phyloP scores from a whole-genome alignment of 208 protist species.

The Wallacemonas collosoma region DNA sequence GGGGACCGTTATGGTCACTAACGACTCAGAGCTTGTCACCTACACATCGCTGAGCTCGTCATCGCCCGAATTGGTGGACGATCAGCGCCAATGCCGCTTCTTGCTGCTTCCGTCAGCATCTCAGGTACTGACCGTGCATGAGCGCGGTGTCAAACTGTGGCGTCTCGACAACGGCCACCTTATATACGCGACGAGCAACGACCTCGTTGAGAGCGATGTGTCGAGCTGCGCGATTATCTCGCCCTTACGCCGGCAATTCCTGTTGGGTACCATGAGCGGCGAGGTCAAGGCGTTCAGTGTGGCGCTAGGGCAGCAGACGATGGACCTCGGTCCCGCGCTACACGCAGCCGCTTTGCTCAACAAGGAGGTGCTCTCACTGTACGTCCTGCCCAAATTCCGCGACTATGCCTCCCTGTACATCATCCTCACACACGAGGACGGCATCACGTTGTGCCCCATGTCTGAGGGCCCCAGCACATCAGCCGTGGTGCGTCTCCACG shows the following conservation, averaged over 20 bases:
- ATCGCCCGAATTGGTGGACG: slow-evolving; percentile 44
- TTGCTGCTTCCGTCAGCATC: slow-evolving; percentile 40
- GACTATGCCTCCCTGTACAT: slow-evolving; percentile 34
- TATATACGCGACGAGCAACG: slow-evolving; percentile 27
- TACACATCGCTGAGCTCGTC: slow-evolving; percentile 28
- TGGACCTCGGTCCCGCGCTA: slow-evolving; percentile 33
- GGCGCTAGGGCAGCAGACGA: slow-evolving; percentile 28
- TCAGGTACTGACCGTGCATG: slow-evolving; percentile 47
- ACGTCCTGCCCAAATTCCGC: slow-evolving; percentile 38
- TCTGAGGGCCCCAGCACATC: slow-evolving; percentile 16
- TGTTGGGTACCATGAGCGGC: slow-evolving; percentile 46
- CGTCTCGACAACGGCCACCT: slow-evolving; percentile 32
- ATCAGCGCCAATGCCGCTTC: slow-evolving; percentile 45
- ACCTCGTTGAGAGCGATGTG: slow-evolving; percentile 38
- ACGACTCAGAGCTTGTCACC: slow-evolving; percentile 26
- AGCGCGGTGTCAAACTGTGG: slow-evolving; percentile 46
- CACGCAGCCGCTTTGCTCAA: slow-evolving; percentile 14
- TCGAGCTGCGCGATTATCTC: slow-evolving; percentile 38
- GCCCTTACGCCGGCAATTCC: slow-evolving; percentile 43
- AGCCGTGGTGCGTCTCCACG: slow-evolving; percentile 27
- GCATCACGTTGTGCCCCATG: slow-evolving; percentile 32
- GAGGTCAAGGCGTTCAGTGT: slow-evolving; percentile 56
- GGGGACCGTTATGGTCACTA: slow-evolving; percentile 34
- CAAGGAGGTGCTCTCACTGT: slow-evolving; percentile 37
- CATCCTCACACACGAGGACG: slow-evolving; percentile 33